These are phyloP conservation scores for Pluteus cervinus DNA, from an alignment of 768 basidiomycete species.

Conservation along the genomic window DNA sequence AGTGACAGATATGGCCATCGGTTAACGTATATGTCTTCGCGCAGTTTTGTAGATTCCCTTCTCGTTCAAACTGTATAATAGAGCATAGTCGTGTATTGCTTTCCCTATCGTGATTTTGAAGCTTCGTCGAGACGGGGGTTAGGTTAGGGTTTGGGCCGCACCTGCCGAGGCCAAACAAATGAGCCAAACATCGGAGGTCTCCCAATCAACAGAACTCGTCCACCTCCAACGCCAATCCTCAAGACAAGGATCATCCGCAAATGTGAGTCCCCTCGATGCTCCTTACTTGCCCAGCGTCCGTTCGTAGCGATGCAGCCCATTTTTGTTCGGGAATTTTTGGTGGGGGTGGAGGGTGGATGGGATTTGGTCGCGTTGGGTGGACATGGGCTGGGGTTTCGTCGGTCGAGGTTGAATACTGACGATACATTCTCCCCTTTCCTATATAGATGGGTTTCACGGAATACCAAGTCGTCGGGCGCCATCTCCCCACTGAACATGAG, in stretches of 20 bases:
- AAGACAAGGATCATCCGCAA: background rate
- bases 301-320: background rate
- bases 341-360: background rate
- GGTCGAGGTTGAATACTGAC: background rate
- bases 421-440: slow-evolving; percentile 5
- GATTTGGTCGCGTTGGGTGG: background rate
- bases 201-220: background rate
- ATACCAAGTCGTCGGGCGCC: slow-evolving; percentile 97
- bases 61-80: too few species aligned
- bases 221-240: background rate
- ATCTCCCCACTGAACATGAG: slow-evolving; percentile 89
- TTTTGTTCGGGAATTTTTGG: background rate
- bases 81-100: too few species aligned
- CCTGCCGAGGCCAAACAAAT: too few species aligned
- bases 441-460: slow-evolving; percentile 73
- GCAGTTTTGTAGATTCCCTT: too few species aligned
- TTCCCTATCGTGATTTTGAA: too few species aligned
- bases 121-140: too few species aligned
- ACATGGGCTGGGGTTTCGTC: background rate
- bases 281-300: background rate
- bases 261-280: background rate
- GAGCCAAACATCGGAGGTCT: too few species aligned
- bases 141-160: too few species aligned
- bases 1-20: slow-evolving; percentile 41
- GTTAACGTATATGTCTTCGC: too few species aligned